phyloP scores from a whole-genome alignment of 2,329 filamentous ascomycete genomes.

The Penicillium expansum region DNA sequence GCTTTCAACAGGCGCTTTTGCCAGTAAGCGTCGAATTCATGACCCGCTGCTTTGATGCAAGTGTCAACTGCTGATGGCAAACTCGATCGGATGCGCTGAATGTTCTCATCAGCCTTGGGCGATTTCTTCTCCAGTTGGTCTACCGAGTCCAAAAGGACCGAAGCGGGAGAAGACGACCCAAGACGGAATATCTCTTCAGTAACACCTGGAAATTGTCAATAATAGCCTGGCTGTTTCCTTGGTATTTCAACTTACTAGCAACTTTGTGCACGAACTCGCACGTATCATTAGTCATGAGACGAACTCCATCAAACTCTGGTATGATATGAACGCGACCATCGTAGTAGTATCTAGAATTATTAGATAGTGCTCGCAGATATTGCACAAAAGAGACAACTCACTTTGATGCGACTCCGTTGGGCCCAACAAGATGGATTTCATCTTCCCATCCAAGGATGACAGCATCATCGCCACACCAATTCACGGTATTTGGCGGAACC shows the following conservation, averaged over 20 bases:
- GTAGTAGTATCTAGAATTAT: constrained; percentile 70
- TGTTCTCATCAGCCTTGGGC: constrained; percentile 95
- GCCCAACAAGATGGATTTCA: constrained; percentile 90
- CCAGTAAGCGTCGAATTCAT: constrained; percentile 87
- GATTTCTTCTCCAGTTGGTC: constrained; percentile 89
- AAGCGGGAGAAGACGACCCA: constrained; percentile 82
- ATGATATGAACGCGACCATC: constrained; percentile 87
- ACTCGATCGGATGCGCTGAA: constrained; percentile 84
- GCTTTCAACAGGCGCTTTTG: constrained; percentile 96
- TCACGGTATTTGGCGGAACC: constrained; percentile 79
- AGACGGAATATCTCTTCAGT: constrained; percentile 87
- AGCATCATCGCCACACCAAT: constrained; percentile 96
- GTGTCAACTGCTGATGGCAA: constrained; percentile 90
- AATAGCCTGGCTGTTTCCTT: not conserved
- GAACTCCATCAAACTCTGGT: constrained; percentile 84
- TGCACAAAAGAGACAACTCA: constrained; percentile 28
- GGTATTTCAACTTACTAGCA: constrained; percentile 51
- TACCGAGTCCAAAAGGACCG: constrained; percentile 89
- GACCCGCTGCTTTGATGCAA: constrained; percentile 87
- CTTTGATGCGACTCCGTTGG: constrained; percentile 69
- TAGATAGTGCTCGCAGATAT: constrained; percentile 7
- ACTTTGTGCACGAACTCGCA: constrained; percentile 98
- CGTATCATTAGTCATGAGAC: constrained; percentile 85
- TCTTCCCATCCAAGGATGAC: constrained; percentile 96
- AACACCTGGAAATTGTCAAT: constrained; percentile 51